Base-by-base conservation (phyloP, 352 stramenopile genomes). In the Pythium dissimile region DNA sequence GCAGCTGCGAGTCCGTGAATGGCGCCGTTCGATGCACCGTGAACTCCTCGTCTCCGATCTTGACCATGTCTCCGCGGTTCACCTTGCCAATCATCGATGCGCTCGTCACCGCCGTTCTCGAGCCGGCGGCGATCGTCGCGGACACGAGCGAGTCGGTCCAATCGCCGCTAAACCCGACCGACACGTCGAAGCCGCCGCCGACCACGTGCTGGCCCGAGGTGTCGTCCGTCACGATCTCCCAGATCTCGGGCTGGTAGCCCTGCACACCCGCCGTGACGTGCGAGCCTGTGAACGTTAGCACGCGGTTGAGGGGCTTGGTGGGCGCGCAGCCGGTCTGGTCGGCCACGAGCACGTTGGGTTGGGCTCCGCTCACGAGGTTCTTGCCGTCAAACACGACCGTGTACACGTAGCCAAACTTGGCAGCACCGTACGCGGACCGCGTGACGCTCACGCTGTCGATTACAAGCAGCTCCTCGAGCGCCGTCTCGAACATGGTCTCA, bases 121-220 rank as follows among this genome's bases (percentile, higher is more conserved):
- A 86, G 0, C 84, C 84, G 20, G 84, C 64, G 3, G 46, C 45
- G 23, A 93, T 58, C 0, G 55, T 79, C 12, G 68, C 77, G 11
- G 55, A 85, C 18, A 77, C 54, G 9, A 3, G n/a, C 2, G 70
- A 64, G 42, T 68, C 66, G 0, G 16, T 21, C 80, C 81, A 90
- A 13, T 69, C 53, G 15, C 79, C 80, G 59, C 86, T 66, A 62
- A 88, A 93, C 6, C 78, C 84, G 12, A 93, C 56, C 0, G 84
- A 93, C 21, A 93, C 31, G 32, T 90, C 80, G 34, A 93, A 89
- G 16, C 65, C 77, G 1, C 84, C 84, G 30, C 74, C 72, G 1
- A 93, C 20, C 9, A 84, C 46, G 2, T 70, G 70, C 7, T 42
- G 39, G 0, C 59, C 64, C 3, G 55, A 39, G 6, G 57, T 69